Percentiles rank a stretch among this genome's conserved stretches.
Conservation (phyloP, 768 basidiomycete genomes). For the Agaricus sinodeliciosus region DNA sequence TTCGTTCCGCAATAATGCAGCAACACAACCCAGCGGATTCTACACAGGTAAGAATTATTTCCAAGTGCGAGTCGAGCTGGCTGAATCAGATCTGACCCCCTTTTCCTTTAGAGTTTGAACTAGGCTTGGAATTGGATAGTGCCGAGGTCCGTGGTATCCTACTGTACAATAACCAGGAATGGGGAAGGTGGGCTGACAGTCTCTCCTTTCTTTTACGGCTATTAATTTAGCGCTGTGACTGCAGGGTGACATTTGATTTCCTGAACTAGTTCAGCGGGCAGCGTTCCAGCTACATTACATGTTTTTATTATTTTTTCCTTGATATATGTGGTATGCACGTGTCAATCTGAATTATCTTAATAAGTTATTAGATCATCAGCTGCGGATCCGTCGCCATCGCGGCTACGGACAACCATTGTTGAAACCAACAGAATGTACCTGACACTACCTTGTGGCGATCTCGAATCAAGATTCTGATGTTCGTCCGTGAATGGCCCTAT, state of each 20-base stretch:
- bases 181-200: constrained; percentile 56
- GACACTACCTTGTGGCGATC: background rate
- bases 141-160: constrained; percentile 82
- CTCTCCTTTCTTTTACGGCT: background rate
- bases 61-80: background rate
- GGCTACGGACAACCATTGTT: background rate
- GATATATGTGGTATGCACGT: background rate
- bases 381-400: constrained; percentile 20
- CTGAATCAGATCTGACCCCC: background rate
- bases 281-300: background rate
- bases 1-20: constrained; percentile 68
- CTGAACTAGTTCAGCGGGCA: constrained; percentile 23
- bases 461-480: background rate
- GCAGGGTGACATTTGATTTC: constrained; percentile 45
- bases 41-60: constrained; percentile 55
- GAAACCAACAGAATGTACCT: no score
- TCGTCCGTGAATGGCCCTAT: background rate
- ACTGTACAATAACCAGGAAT: constrained; percentile 69
- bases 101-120: constrained; percentile 60
- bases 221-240: constrained; percentile 5
- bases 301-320: constrained; percentile 1
- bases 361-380: background rate
- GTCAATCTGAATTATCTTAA: no score
- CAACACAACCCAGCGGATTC: constrained; percentile 54
- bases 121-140: constrained; percentile 78